These are phyloP conservation scores for Citrullus mucosospermus DNA, from an alignment of 306 rosid genomes.

Conservation along the genomic window DNA sequence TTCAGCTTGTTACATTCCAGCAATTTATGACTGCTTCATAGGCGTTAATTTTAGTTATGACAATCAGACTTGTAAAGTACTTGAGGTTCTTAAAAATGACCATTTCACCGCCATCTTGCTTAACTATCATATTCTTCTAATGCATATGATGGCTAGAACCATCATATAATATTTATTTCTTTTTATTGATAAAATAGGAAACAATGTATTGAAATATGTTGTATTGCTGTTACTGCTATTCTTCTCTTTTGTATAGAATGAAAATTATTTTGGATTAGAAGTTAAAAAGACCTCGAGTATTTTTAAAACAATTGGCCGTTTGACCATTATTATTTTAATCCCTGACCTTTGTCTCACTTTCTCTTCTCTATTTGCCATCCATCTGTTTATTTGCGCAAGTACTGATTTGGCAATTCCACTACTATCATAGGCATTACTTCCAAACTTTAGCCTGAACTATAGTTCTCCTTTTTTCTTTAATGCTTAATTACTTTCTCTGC, in stretches of 20 bases:
- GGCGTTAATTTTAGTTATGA: neutral
- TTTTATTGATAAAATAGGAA: neutral
- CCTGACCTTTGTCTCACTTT: neutral
- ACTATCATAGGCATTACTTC: neutral
- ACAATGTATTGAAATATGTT: neutral
- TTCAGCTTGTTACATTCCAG: neutral
- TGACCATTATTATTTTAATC: neutral
- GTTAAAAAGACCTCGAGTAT: neutral
- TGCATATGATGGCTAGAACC: neutral
- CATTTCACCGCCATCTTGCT: neutral
- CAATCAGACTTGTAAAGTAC: neutral
- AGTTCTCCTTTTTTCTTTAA: neutral
- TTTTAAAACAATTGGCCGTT: neutral
- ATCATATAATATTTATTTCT: neutral
- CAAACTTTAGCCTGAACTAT: neutral
- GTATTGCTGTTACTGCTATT: neutral
- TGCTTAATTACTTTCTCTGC: constrained; percentile 3
- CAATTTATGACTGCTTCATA: neutral
- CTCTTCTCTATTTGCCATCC: neutral
- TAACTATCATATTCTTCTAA: neutral
- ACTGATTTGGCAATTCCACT: neutral
- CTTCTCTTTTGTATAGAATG: neutral
- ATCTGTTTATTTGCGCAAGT: neutral
- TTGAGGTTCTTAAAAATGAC: neutral
- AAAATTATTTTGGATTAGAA: neutral